A percentile compares a stretch with the other conserved stretches of the same genome.
These are phyloP conservation scores for Xylaria sp. DNA, from an alignment of 2,329 filamentous ascomycete genomes.

Conservation along the genomic window DNA sequence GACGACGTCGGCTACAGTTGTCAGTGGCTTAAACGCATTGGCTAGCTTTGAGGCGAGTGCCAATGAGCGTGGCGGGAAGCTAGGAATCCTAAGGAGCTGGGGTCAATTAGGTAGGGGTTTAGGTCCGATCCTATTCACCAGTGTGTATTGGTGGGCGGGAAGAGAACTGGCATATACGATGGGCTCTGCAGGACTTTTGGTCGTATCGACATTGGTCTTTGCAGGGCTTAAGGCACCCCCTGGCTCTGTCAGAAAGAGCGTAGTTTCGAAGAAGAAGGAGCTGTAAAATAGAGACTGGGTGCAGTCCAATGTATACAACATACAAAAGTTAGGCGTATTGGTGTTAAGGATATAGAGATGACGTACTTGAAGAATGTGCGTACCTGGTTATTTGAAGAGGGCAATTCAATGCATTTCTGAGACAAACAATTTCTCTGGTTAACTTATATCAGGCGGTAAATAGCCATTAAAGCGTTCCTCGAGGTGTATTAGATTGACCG, in stretches of 20 bases:
- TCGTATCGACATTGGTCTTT: conserved; percentile 77
- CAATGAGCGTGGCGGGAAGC: conserved; percentile 83
- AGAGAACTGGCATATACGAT: conserved; percentile 84
- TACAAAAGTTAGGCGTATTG: conserved; percentile 7
- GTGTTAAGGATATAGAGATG: conserved; percentile 6
- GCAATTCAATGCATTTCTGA: neutral
- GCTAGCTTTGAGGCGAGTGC: conserved; percentile 88
- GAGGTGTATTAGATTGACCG: neutral
- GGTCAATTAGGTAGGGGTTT: conserved; percentile 89
- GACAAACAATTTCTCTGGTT: neutral
- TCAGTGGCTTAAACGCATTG: conserved; percentile 90
- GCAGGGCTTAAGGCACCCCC: conserved; percentile 74
- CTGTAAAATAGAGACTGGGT: conserved; percentile 37
- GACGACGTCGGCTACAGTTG: conserved; percentile 91
- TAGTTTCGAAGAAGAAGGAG: conserved; percentile 45
- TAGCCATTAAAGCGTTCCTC: neutral
- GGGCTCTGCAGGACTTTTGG: conserved; percentile 82
- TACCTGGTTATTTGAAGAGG: neutral
- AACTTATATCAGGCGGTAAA: neutral
- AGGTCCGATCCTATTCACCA: conserved; percentile 91
- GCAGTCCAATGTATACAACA: conserved; percentile 8
- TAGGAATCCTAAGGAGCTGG: conserved; percentile 83
- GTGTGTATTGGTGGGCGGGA: conserved; percentile 98
- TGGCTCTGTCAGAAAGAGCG: conserved; percentile 48
- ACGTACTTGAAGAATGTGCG: neutral